Evolutionary conservation across 306 rosid species (phyloP).

Genomic region (Oxytropis ochrocephala): DNA sequence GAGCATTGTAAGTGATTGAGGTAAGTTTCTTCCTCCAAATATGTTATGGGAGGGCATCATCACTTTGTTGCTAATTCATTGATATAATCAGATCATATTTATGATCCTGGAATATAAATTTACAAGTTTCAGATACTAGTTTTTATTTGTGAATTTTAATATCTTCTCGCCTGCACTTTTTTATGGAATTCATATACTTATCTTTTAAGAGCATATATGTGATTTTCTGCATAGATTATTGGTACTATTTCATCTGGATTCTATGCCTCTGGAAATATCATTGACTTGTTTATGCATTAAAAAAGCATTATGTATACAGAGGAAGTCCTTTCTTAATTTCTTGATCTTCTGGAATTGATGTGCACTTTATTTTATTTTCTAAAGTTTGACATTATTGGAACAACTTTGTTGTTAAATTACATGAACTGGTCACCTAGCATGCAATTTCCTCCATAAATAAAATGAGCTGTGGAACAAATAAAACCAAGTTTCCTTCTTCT

Average conservation of each 20-base stretch:
- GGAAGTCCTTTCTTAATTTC: background rate
- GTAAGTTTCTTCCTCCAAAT: slow-evolving; percentile 32
- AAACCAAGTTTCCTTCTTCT: too few relatives aligned
- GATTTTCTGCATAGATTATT: background rate
- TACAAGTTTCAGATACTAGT: slow-evolving; percentile 27
- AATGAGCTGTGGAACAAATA: too few relatives aligned
- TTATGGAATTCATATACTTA: slow-evolving; percentile 7
- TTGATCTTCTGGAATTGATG: background rate
- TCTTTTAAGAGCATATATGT: background rate
- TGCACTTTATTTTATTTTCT: background rate
- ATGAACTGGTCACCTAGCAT: slow-evolving; percentile 2
- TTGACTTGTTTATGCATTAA: background rate
- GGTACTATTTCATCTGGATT: background rate
- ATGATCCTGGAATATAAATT: slow-evolving; percentile 31
- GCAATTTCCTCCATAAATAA: background rate
- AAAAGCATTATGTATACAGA: background rate
- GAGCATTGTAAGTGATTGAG: slow-evolving; percentile 25
- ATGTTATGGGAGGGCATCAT: slow-evolving; percentile 23
- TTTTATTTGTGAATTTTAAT: slow-evolving; percentile 16
- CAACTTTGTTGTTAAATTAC: background rate
- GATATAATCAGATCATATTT: slow-evolving; percentile 28
- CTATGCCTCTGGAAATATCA: background rate
- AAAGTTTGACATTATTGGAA: background rate
- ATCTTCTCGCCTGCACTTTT: slow-evolving; percentile 5
- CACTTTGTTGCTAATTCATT: slow-evolving; percentile 27